Conservation (phyloP, 108 stramenopile genomes). For the Hondaea fermentalgiana region DNA sequence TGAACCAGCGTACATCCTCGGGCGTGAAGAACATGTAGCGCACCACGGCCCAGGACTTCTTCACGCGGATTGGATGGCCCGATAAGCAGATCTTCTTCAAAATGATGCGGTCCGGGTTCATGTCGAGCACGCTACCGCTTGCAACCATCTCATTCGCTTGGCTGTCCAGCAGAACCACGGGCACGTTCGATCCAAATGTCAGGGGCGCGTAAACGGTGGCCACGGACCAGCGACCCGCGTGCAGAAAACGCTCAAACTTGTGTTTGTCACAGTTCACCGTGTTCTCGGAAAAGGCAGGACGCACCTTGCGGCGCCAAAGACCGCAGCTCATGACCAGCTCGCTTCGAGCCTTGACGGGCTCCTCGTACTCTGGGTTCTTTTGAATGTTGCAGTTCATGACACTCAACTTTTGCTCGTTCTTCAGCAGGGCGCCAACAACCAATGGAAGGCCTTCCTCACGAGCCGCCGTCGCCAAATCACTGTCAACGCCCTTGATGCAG, state of each 20-base stretch:
- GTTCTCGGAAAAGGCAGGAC: slow-evolving; percentile 87
- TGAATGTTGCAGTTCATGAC: slow-evolving; percentile 89
- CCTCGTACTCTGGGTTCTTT: neutral
- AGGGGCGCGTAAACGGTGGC: slow-evolving; percentile 83
- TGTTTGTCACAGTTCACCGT: slow-evolving; percentile 95
- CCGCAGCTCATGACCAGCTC: slow-evolving; percentile 46
- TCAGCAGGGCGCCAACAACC: slow-evolving; percentile 68
- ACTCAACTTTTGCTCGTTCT: slow-evolving; percentile 85
- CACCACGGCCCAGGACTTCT: slow-evolving; percentile 87
- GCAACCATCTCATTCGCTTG: slow-evolving; percentile 58
- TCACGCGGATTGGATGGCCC: slow-evolving; percentile 89
- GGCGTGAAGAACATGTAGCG: slow-evolving; percentile 98
- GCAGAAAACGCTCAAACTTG: slow-evolving; percentile 91
- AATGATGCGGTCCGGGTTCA: slow-evolving; percentile 91
- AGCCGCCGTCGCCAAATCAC: slow-evolving; percentile 32
- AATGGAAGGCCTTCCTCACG: slow-evolving; percentile 54
- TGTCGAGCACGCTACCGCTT: slow-evolving; percentile 75
- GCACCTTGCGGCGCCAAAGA: slow-evolving; percentile 76
- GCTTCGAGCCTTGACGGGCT: neutral
- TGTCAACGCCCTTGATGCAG: slow-evolving; percentile 60
- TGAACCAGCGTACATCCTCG: slow-evolving; percentile 96
- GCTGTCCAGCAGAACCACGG: slow-evolving; percentile 45
- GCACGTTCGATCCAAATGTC: slow-evolving; percentile 72
- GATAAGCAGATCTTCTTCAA: slow-evolving; percentile 92
- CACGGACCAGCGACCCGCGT: slow-evolving; percentile 73